These are phyloP conservation scores for Xylariaceae sp. DNA, from an alignment of 2,329 filamentous ascomycete species.

Conservation along the genomic window DNA sequence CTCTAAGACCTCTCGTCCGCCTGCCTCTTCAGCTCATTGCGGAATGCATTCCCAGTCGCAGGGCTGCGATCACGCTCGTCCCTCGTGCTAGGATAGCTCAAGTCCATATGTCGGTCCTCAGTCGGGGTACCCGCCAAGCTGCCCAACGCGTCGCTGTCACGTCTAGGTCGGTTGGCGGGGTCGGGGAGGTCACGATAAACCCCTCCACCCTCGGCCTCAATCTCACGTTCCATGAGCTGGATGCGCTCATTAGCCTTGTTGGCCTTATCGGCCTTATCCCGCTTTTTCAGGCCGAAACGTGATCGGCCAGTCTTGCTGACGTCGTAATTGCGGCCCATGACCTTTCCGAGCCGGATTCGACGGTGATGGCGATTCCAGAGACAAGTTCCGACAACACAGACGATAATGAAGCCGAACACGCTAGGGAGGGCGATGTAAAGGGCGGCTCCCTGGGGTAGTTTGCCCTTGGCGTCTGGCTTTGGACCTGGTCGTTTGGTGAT, in stretches of 20 bases:
- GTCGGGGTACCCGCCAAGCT: conserved; percentile 57
- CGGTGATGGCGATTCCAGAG: conserved; percentile 62
- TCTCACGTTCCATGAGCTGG: conserved; percentile 51
- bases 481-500: conserved; percentile 48
- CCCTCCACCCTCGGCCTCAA: conserved; percentile 38
- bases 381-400: conserved; percentile 61
- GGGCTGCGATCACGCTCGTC: conserved; percentile 10
- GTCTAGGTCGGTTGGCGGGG: conserved; percentile 41
- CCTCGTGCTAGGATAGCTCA: conserved; percentile 39
- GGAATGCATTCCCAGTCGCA: conserved; percentile 50
- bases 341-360: conserved; percentile 56
- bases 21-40: conserved; percentile 59
- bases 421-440: conserved; percentile 61
- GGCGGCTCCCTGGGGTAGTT: conserved; percentile 47
- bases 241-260: conserved; percentile 50
- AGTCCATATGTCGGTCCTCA: conserved; percentile 50
- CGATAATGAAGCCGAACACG: conserved; percentile 53
- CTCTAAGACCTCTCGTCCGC: conserved; percentile 47
- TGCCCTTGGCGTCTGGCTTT: conserved; percentile 38
- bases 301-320: conserved; percentile 46
- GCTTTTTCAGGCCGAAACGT: conserved; percentile 44
- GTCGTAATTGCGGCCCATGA: conserved; percentile 59
- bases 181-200: conserved; percentile 48
- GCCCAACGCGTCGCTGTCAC: conserved; percentile 57
- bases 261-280: conserved; percentile 40